Percentiles rank a stretch among this genome's conserved stretches.
phyloP scores from a whole-genome alignment of 208 protist species.

The Angomonas ambiguus region DNA sequence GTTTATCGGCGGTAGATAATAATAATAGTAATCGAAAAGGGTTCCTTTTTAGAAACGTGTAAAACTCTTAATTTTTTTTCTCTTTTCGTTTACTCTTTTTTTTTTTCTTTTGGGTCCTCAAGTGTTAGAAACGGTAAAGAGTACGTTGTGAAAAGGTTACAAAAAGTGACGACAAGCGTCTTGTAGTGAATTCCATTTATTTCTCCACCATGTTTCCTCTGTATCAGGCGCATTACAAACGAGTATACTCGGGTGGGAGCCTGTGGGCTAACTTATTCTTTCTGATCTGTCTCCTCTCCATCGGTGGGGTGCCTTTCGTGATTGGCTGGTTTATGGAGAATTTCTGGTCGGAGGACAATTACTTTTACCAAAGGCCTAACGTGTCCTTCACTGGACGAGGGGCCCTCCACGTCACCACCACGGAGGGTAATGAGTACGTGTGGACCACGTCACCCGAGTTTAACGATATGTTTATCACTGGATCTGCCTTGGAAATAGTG shows the following conservation, averaged over 20 bases:
- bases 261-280: conserved; percentile 55
- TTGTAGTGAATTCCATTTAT: background rate
- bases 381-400: conserved; percentile 61
- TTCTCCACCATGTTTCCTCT: background rate
- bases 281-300: conserved; percentile 44
- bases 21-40: no score
- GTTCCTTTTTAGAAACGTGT: no score
- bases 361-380: conserved; percentile 43
- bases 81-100: background rate
- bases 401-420: conserved; percentile 46
- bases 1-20: no score
- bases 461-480: conserved; percentile 42
- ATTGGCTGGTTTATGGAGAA: conserved; percentile 67
- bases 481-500: conserved; percentile 28
- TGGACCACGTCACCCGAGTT: conserved; percentile 77
- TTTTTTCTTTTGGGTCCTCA: background rate
- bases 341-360: conserved; percentile 62
- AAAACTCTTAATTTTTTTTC: background rate
- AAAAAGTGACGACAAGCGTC: no score
- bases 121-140: no score
- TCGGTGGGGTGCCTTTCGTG: conserved; percentile 52
- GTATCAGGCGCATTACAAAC: conserved; percentile 67
- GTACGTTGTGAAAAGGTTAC: no score
- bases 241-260: conserved; percentile 55
- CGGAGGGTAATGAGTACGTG: conserved; percentile 54